Conservation (phyloP, 169 alveolate genomes). For the Plasmodium inui region DNA sequence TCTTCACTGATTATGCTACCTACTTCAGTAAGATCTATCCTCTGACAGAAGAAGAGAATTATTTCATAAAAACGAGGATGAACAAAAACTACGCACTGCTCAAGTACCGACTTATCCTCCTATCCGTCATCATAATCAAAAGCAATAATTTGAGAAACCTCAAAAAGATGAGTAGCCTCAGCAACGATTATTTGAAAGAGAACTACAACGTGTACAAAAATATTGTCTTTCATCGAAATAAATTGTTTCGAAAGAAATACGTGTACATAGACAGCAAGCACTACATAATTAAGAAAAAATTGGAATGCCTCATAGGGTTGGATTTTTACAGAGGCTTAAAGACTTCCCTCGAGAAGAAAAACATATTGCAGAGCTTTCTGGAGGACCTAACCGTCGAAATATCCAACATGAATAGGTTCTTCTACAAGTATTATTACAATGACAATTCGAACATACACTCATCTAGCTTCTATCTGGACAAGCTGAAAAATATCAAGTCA, state of each 20-base stretch:
- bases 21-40: slow-evolving; percentile 58
- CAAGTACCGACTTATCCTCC: slow-evolving; percentile 45
- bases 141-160: slow-evolving; percentile 42
- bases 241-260: slow-evolving; percentile 22
- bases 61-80: slow-evolving; percentile 29
- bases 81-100: slow-evolving; percentile 8
- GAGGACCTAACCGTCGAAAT: slow-evolving; percentile 25
- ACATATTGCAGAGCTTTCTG: slow-evolving; percentile 20
- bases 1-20: slow-evolving; percentile 32
- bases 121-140: slow-evolving; percentile 52
- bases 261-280: slow-evolving; percentile 52
- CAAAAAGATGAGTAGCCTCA: slow-evolving; percentile 21
- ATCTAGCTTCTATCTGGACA: slow-evolving; percentile 39
- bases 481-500: slow-evolving; percentile 12
- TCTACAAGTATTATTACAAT: slow-evolving; percentile 36
- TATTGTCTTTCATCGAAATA: slow-evolving; percentile 40
- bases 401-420: slow-evolving; percentile 23
- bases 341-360: slow-evolving; percentile 26
- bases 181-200: slow-evolving; percentile 3
- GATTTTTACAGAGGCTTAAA: slow-evolving; percentile 41
- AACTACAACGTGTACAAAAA: slow-evolving; percentile 27
- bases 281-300: slow-evolving; percentile 36
- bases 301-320: slow-evolving; percentile 48
- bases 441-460: slow-evolving; percentile 59
- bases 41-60: slow-evolving; percentile 50